These are phyloP conservation scores for Penicillium verrucosum DNA, from an alignment of 2,329 filamentous ascomycete genomes.

Conservation along the genomic window DNA sequence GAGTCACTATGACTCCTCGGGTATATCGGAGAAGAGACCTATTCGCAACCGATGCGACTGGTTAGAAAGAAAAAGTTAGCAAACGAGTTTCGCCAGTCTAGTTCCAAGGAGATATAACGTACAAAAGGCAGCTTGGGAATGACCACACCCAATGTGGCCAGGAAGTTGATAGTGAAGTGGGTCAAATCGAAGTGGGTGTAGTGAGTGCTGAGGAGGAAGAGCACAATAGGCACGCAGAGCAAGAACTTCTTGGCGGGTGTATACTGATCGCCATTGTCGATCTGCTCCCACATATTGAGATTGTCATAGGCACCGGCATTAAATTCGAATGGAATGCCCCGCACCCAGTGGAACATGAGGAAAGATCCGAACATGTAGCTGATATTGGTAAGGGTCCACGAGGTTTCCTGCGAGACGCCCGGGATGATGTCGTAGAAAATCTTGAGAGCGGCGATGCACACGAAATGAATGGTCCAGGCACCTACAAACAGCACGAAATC, in stretches of 20 bases:
- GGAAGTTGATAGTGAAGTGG: constrained; percentile 95
- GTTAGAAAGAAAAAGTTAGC: constrained; percentile 29
- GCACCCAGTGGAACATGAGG: constrained; percentile 99
- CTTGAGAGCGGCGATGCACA: constrained; percentile 87
- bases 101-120: constrained; percentile 44
- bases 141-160: constrained; percentile 86
- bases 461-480: constrained; percentile 96
- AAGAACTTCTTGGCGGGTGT: constrained; percentile 98
- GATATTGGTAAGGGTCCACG: constrained; percentile 98
- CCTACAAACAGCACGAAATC: constrained; percentile 53
- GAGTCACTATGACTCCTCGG: constrained; percentile 54
- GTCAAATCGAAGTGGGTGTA: constrained; percentile 97
- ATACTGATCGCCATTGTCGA: constrained; percentile 98
- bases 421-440: constrained; percentile 97
- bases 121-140: constrained; percentile 96
- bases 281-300: constrained; percentile 99
- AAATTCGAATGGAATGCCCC: constrained; percentile 97
- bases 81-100: neutral
- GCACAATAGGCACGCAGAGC: constrained; percentile 84
- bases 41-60: constrained; percentile 76
- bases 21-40: constrained; percentile 67
- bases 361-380: constrained; percentile 99
- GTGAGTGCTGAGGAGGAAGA: constrained; percentile 96
- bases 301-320: constrained; percentile 98
- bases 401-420: constrained; percentile 93